A percentile compares a stretch with the other conserved stretches of the same genome.
These are phyloP conservation scores for Wickerhamiella shivajii DNA, from an alignment of 805 yeast genomes.

Conservation along the genomic window DNA sequence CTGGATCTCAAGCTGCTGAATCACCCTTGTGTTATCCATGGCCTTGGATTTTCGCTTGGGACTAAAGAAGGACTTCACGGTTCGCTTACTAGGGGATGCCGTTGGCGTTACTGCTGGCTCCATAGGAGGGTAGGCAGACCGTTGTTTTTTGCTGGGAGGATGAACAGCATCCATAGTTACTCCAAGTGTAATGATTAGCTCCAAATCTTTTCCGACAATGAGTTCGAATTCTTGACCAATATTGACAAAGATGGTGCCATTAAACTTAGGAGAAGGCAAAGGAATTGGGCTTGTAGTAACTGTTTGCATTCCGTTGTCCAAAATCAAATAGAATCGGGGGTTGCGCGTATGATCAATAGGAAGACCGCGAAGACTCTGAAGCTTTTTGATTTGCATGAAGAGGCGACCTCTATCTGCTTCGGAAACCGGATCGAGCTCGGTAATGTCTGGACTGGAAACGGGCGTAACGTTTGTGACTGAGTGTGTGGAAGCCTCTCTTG, in stretches of 20 bases:
- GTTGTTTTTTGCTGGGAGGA: conserved; percentile 12
- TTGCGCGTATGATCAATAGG: conserved; percentile 17
- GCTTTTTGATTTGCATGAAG: conserved; percentile 18
- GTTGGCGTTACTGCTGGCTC: no score
- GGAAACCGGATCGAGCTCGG: conserved; percentile 16
- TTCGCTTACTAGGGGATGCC: conserved; percentile 11
- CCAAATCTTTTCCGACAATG: conserved; percentile 44
- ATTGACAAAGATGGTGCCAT: conserved; percentile 11
- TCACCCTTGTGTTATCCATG: background rate
- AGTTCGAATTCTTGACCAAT: conserved; percentile 61
- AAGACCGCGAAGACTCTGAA: conserved; percentile 16
- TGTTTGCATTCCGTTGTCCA: conserved; percentile 21
- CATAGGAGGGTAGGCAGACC: background rate
- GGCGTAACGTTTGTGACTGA: no score
- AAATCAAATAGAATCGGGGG: conserved; percentile 17
- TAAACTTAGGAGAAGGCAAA: conserved; percentile 13
- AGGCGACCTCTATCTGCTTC: conserved; percentile 19
- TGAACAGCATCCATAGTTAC: conserved; percentile 34
- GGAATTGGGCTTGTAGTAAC: conserved; percentile 17
- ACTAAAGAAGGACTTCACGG: conserved; percentile 18
- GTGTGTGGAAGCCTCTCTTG: conserved; percentile 1
- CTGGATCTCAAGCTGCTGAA: conserved; percentile 3
- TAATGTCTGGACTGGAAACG: conserved; percentile 9
- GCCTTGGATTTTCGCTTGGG: conserved; percentile 11
- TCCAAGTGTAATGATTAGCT: conserved; percentile 59